A percentile compares a stretch with the other conserved stretches of the same genome.
phyloP scores from a whole-genome alignment of 2,329 filamentous ascomycete genomes.

The Botryotinia narcissicola region DNA sequence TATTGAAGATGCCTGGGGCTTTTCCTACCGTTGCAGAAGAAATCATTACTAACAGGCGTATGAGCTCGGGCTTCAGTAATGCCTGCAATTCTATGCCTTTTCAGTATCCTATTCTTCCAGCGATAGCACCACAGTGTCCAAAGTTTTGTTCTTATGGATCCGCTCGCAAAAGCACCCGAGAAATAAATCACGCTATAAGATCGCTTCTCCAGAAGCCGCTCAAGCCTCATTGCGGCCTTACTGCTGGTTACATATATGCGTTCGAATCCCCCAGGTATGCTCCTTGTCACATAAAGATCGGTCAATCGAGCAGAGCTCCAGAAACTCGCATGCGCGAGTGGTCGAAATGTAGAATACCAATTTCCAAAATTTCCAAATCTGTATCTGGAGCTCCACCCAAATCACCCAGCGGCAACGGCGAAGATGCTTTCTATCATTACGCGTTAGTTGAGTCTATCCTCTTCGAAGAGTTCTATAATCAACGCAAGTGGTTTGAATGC shows the following conservation, averaged over 20 bases:
- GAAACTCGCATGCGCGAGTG: constrained; percentile 15
- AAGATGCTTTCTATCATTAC: constrained; percentile 23
- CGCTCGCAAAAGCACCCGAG: background rate
- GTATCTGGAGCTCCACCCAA: background rate
- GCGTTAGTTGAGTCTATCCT: constrained; percentile 23
- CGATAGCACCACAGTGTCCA: background rate
- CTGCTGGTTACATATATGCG: background rate
- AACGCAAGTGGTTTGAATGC: constrained; percentile 21
- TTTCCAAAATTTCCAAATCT: background rate
- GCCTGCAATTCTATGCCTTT: background rate
- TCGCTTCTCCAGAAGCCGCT: background rate
- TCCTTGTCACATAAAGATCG: constrained; percentile 22
- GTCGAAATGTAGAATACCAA: constrained; percentile 21
- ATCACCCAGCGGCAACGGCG: background rate
- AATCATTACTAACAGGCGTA: no score
- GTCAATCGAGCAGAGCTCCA: constrained; percentile 17
- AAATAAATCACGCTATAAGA: constrained; percentile 5
- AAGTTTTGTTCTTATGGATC: background rate
- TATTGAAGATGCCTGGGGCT: background rate
- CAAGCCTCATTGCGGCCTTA: background rate
- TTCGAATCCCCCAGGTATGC: constrained; percentile 11
- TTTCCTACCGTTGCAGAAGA: background rate
- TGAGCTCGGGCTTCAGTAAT: background rate
- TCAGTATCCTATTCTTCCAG: background rate
- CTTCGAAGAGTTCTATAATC: constrained; percentile 22